phyloP scores from a whole-genome alignment of 2,329 filamentous ascomycete species.

The Aspergillus latus region DNA sequence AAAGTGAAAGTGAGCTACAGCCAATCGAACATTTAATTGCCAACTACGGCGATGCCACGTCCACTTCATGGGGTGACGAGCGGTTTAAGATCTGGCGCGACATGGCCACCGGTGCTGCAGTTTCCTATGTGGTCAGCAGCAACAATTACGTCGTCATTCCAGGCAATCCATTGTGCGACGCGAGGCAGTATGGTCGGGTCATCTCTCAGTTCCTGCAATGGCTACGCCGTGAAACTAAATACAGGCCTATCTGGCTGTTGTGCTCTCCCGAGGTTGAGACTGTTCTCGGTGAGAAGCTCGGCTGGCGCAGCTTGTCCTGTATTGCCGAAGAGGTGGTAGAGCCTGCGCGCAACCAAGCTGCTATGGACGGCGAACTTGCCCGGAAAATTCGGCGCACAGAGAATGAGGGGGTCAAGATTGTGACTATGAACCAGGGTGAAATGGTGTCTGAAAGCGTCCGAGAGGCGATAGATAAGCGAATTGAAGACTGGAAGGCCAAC shows the following conservation, averaged over 20 bases:
- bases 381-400: constrained; percentile 79
- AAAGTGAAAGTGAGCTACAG: constrained; percentile 60
- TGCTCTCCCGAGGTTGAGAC: constrained; percentile 77
- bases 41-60: constrained; percentile 92
- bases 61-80: constrained; percentile 90
- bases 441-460: constrained; percentile 66
- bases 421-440: constrained; percentile 67
- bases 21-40: constrained; percentile 83
- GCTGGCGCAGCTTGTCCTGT: constrained; percentile 86
- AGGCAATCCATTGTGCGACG: constrained; percentile 82
- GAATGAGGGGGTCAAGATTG: constrained; percentile 78
- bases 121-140: constrained; percentile 76
- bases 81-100: constrained; percentile 88
- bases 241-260: constrained; percentile 86
- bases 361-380: constrained; percentile 64
- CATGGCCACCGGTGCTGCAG: constrained; percentile 71
- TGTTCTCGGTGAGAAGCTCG: constrained; percentile 73
- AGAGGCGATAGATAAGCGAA: constrained; percentile 67
- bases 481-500: constrained; percentile 74
- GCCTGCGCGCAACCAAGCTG: constrained; percentile 64
- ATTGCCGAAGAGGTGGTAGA: constrained; percentile 87
- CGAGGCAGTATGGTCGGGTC: constrained; percentile 70
- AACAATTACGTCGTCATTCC: constrained; percentile 76
- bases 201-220: constrained; percentile 73
- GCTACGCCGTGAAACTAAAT: constrained; percentile 66